phyloP scores from a whole-genome alignment of 2,329 filamentous ascomycete genomes.

The Alternaria sp. region DNA sequence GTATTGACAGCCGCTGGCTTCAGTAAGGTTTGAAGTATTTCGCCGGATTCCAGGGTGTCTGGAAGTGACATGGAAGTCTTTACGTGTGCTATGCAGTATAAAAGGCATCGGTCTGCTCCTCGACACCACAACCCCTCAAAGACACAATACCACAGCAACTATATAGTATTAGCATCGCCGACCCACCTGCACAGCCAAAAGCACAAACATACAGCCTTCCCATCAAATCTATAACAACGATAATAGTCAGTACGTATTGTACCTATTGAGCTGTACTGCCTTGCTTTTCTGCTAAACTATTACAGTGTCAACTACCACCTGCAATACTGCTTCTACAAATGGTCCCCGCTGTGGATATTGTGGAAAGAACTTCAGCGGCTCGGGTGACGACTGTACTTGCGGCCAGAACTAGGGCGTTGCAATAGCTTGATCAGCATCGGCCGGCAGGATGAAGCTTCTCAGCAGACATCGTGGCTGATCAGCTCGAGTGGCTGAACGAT shows the following conservation, averaged over 20 bases:
- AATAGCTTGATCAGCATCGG: too few relatives aligned
- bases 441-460: too few relatives aligned
- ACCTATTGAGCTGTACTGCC: background rate
- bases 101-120: background rate
- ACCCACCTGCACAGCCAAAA: background rate
- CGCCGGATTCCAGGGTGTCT: too few relatives aligned
- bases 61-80: too few relatives aligned
- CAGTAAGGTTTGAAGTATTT: too few relatives aligned
- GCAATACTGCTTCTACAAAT: background rate
- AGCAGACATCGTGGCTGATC: too few relatives aligned
- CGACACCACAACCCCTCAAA: background rate
- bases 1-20: too few relatives aligned
- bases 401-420: background rate
- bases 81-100: background rate
- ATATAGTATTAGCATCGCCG: background rate
- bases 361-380: background rate
- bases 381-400: background rate
- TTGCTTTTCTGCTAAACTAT: background rate
- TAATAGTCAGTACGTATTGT: background rate
- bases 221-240: too few relatives aligned
- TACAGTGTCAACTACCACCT: background rate
- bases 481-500: too few relatives aligned
- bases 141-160: background rate
- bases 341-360: background rate
- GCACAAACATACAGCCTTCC: background rate